Evolutionary conservation across 2,329 filamentous ascomycete genomes (phyloP).

Genomic region (Penicillium sp.): DNA sequence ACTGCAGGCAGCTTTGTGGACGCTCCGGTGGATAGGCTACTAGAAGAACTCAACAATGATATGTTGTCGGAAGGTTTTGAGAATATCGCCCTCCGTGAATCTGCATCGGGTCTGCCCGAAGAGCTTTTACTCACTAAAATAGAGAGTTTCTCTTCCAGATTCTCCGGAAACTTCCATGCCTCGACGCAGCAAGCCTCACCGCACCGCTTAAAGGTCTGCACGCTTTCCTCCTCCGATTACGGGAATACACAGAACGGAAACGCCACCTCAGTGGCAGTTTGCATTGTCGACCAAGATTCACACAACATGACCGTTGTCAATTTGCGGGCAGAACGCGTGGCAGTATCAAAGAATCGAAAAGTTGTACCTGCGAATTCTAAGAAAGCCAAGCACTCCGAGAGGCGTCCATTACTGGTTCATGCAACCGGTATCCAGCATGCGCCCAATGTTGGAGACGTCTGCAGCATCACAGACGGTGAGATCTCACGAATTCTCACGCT

Average conservation of each 20-base stretch:
- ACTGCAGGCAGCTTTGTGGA: conserved; percentile 65
- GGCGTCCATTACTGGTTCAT: conserved; percentile 31
- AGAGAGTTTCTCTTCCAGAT: conserved; percentile 64
- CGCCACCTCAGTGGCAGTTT: conserved; percentile 49
- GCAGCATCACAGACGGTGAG: conserved; percentile 66
- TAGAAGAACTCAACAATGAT: conserved; percentile 66
- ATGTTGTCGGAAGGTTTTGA: conserved; percentile 68
- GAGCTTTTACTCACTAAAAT: conserved; percentile 73
- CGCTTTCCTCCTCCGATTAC: conserved; percentile 54
- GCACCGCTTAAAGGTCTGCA: conserved; percentile 56
- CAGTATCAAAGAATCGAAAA: conserved; percentile 27
- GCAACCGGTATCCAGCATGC: conserved; percentile 56
- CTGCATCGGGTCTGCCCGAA: conserved; percentile 69
- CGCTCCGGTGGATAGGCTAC: conserved; percentile 65
- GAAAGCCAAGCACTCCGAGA: conserved; percentile 27
- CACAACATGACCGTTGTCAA: conserved; percentile 68
- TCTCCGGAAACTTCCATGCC: conserved; percentile 31
- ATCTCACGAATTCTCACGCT: conserved; percentile 70
- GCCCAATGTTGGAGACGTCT: conserved; percentile 70
- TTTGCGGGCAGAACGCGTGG: conserved; percentile 55
- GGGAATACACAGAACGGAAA: conserved; percentile 32
- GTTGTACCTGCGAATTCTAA: conserved; percentile 19
- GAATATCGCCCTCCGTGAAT: conserved; percentile 71
- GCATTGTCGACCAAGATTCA: conserved; percentile 68
- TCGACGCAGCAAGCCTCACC: conserved; percentile 25